phyloP scores from a whole-genome alignment of 2,329 filamentous ascomycete species.

The Paecilomyces sp. region DNA sequence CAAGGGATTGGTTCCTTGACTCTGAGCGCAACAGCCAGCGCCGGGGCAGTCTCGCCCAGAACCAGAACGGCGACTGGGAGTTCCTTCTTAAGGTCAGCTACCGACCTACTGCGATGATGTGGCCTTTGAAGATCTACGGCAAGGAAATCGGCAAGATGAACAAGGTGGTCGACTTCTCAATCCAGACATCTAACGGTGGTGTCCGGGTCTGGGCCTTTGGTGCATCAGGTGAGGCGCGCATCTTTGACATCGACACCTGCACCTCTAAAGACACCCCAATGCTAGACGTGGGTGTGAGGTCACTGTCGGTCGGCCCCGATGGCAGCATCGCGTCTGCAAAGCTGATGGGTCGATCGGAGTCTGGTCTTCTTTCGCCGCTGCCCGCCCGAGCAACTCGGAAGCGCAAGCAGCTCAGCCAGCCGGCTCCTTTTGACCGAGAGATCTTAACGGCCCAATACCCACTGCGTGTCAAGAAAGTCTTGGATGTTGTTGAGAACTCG shows the following conservation, averaged over 20 bases:
- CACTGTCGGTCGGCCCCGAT: slow-evolving; percentile 16
- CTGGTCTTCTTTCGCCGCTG: slow-evolving; percentile 3
- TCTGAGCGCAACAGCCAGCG: slow-evolving; percentile 17
- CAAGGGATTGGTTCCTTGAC: slow-evolving; percentile 25
- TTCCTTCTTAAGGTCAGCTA: slow-evolving; percentile 29
- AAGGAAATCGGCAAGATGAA: slow-evolving; percentile 41
- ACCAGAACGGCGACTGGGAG: slow-evolving; percentile 35
- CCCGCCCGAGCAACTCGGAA: slow-evolving; percentile 14
- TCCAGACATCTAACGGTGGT: slow-evolving; percentile 35
- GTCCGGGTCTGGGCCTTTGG: slow-evolving; percentile 49
- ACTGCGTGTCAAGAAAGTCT: background rate
- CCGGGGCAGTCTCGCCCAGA: slow-evolving; percentile 23
- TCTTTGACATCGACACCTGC: slow-evolving; percentile 40
- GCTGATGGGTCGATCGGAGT: slow-evolving; percentile 10
- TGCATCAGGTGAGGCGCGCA: slow-evolving; percentile 35
- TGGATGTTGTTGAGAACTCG: background rate
- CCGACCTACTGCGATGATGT: slow-evolving; percentile 30
- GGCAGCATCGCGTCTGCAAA: slow-evolving; percentile 16
- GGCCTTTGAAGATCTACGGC: slow-evolving; percentile 46
- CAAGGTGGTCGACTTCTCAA: slow-evolving; percentile 44
- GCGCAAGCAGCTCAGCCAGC: slow-evolving; percentile 16
- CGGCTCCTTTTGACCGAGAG: slow-evolving; percentile 14
- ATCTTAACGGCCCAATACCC: slow-evolving; percentile 1
- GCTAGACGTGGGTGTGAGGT: slow-evolving; percentile 15
- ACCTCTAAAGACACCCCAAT: slow-evolving; percentile 8